Base-by-base conservation (phyloP, 805 yeast genomes). In the Ogataea siamensis region DNA sequence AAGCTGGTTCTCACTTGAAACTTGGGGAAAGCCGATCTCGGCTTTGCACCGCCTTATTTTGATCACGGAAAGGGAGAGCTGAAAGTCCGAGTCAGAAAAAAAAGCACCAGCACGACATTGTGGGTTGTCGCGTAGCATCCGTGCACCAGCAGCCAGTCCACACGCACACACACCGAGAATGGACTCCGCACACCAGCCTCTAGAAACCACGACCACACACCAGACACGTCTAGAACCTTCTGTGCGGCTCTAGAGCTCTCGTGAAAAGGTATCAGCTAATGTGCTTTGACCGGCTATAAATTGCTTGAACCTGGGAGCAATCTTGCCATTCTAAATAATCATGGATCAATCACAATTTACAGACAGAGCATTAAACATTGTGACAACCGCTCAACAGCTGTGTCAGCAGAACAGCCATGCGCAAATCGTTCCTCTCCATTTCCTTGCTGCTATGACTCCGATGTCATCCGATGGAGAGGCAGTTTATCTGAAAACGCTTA, bases 401-500 rank as follows among this genome's bases (percentile, higher is more conserved):
- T 96, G 97, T 28, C 74, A 78, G 55, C 94, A 87, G 49, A 87
- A 87, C 56, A 73, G 83, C 34, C 88, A 93, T 63, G 71, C 91
- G 7, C 91, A 86, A 58, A 68, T 93, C 39, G 68, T 76, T 37
- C 99, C 99, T n/a, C 61, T 89, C 40, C 99, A 93, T 63, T 63
- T 93, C 40, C 68, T 91, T 46, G 97, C 95, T 12, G 96, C 98
- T 15, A 83, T 91, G 82, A 81, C 84, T 20, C 80, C 81, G 16
- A 70, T 78, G 8, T 78, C 80, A 46, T 64, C 67, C 12, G 74
- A 69, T 35, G 75, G 75, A 13, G 72, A 78, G 3, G 62, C 72
- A 11, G 68, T 79, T 14, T 91, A 87, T 62, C 66, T 93, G 39
- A 85, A 88, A 57, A 84, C 95, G 11, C 68, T 93, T 32, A 65